Base-by-base conservation (phyloP, 345 rosid genomes). In the Lumnitzera littorea region DNA sequence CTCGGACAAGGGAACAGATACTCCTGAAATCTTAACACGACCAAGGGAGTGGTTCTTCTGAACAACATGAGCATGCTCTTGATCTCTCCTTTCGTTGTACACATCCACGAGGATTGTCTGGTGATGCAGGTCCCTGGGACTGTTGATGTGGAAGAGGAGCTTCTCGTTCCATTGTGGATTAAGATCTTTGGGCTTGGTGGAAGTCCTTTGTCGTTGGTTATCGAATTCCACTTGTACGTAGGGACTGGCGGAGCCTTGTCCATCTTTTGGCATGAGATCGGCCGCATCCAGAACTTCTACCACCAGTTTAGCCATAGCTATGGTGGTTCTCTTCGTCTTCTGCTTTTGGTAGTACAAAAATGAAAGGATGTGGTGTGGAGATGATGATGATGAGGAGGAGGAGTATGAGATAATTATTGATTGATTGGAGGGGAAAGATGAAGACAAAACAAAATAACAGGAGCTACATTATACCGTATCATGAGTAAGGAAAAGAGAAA, bases 221-320 rank as follows among this genome's bases (percentile, higher is more conserved):
- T 71, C 62, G 53, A 65, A 48, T 29, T 71, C 66, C 15, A 67
- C 71, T 36, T 61, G 64, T 10, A 72, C 76, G 51, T 50, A 72
- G 5, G 71, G 67, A 48, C 64, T 71, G 0, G 75, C 61, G 9
- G 63, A 55, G 23, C 75, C 75, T 1, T 71, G 67, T 15, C 71
- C 76, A 16, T 72, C 76, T 25, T 62, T 66, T 25, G 76, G 71
- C 71, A 50, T 51, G 16, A 72, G 76, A 55, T 62, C 71, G 27
- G 11, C 7, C 0, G 76, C 76, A 20, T 62, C 68, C 15, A 57
- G 52, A 9, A 72, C 67, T 48, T 72, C 68, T 13, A 72, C 71
- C 10, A 62, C 71, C 50, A 70, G 12, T n/a, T 24, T 58, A 1
- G 67, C 13, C 70, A 59, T 66, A 27, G 25, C 43, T 5, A 36